Evolutionary conservation across 2,329 filamentous ascomycete genomes (phyloP), one percentile per base, ranked within the genome.

Genomic region (Exserohilum turcica): DNA sequence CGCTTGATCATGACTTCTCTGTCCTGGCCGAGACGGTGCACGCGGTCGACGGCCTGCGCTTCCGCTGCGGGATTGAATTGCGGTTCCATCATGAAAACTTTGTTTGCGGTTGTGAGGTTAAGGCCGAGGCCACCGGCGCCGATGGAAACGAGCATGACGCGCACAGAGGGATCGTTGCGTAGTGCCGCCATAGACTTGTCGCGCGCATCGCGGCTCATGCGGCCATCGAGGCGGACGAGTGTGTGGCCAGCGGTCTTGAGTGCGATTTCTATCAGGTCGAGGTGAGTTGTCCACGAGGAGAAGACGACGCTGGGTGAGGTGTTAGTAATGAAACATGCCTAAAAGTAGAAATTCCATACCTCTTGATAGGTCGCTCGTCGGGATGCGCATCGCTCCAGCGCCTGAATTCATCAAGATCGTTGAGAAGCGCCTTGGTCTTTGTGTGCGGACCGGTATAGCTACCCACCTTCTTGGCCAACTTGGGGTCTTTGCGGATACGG

Each of bases 51-150:
- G 2, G 94, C 94, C 76, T 99, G 94, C 5, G 92, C 90, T 74
- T 99, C 93, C 0, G 92, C 91, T 0, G 92, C 92, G 0, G 94
- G 94, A 68, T 99, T 99, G 78, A 93, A 99, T 70, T 97, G 92
- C 5, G 94, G 94, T 73, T 99, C 94, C 93, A 99, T 97, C 66
- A 97, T 89, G 72, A 94, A 97, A 12, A 95, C 93, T 49, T 85
- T 89, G 70, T 87, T 94, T 28, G 88, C 93, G 0, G 90, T 82
- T 0, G 92, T 97, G 48, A 97, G 79, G 70, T 97, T 97, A 33
- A 97, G 85, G 12, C 93, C 93, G 13, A 97, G 84, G 15, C 94
- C 93, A 59, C 93, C 94, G 0, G 93, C 93, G 69, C 88, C 91
- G 74, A 97, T 95, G 8, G 91, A 96, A 12, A 96, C 91, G 8